Evolutionary conservation across 2,329 filamentous ascomycete genomes (phyloP).

Genomic region (Piedraia hortae): DNA sequence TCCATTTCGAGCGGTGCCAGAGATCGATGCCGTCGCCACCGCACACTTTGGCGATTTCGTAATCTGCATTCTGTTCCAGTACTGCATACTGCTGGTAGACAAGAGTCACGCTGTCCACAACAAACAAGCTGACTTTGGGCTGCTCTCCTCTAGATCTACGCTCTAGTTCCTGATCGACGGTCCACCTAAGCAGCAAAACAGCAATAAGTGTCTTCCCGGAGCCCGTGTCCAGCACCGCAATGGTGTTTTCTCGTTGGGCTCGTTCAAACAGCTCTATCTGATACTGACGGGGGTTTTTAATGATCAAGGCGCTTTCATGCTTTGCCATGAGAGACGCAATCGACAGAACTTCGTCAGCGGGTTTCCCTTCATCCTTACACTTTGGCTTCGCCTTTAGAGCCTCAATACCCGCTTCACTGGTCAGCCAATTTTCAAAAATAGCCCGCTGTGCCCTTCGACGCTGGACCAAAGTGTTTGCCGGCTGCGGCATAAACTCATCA

Average conservation of each 20-base stretch:
- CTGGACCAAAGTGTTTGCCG: slow-evolving; percentile 10
- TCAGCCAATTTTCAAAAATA: slow-evolving; percentile 17
- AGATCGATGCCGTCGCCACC: slow-evolving; percentile 38
- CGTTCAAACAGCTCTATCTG: slow-evolving; percentile 75
- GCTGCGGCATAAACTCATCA: slow-evolving; percentile 5
- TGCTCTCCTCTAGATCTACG: slow-evolving; percentile 31
- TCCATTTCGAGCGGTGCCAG: slow-evolving; percentile 33
- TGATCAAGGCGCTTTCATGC: slow-evolving; percentile 26
- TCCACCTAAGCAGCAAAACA: slow-evolving; percentile 51
- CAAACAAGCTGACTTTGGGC: slow-evolving; percentile 52
- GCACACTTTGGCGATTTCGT: slow-evolving; percentile 44
- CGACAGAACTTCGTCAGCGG: slow-evolving; percentile 21
- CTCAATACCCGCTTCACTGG: slow-evolving; percentile 17
- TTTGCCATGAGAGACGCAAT: slow-evolving; percentile 26
- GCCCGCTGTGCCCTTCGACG: slow-evolving; percentile 17
- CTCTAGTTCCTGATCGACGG: slow-evolving; percentile 51
- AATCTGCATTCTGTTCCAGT: slow-evolving; percentile 52
- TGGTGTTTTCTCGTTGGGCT: slow-evolving; percentile 61
- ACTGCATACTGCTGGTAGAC: slow-evolving; percentile 76
- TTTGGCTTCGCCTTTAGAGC: slow-evolving; percentile 16
- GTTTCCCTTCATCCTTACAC: slow-evolving; percentile 7
- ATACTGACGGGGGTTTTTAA: slow-evolving; percentile 61
- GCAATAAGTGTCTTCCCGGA: slow-evolving; percentile 94
- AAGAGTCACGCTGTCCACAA: slow-evolving; percentile 65
- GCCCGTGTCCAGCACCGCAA: slow-evolving; percentile 85